Base-by-base conservation (phyloP, 306 rosid species). In the Ormosia semicastrata region DNA sequence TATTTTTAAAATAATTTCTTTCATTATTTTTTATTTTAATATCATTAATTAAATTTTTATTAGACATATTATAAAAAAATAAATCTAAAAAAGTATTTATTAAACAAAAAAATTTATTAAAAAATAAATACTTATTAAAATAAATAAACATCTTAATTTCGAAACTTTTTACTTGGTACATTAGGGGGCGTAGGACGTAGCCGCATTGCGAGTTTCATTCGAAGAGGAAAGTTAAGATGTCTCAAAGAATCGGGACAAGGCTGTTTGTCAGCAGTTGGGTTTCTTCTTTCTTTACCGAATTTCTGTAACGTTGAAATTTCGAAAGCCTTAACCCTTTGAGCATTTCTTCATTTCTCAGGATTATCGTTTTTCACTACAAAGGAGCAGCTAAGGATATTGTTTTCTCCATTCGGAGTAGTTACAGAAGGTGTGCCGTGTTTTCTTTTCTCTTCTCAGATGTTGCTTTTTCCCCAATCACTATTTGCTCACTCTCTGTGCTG, bases 391-490 rank as follows among this genome's bases (percentile, higher is more conserved):
- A 71, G 70, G 82, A 33, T 9, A 2, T 41, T 91, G 83, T 94
- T 94, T 79, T 86, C 97, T 29, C 94, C 89, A 6, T 92, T 91
- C 49, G 98, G 94, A 34, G 30, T 8, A 47, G 77, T 94, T 12
- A 84, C 78, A 1, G 77, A 90, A 81, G 97, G 98, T 92, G 39
- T 29, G 33, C 3, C 37, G 33, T 9, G 32, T n/a, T 52, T 24
- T 15, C 24, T 49, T 87, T 29, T 32, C 41, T 63, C 5, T 65
- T 82, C 46, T 39, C 73, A 7, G 15, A 4, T 49, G 8, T 73
- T 71, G 13, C 4, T 4, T 68, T 39, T 53, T 7, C 2, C 53
- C 24, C 30, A 3, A 3, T 3, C 44, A 0, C n/a, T 5, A 0
- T 5, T 60, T 67, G 53, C 59, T 43, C 24, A 54, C 43, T 62